Evolutionary conservation across 1,284 basidiomycete genomes (phyloP).

Genomic region (Ceratobasidium sp.): DNA sequence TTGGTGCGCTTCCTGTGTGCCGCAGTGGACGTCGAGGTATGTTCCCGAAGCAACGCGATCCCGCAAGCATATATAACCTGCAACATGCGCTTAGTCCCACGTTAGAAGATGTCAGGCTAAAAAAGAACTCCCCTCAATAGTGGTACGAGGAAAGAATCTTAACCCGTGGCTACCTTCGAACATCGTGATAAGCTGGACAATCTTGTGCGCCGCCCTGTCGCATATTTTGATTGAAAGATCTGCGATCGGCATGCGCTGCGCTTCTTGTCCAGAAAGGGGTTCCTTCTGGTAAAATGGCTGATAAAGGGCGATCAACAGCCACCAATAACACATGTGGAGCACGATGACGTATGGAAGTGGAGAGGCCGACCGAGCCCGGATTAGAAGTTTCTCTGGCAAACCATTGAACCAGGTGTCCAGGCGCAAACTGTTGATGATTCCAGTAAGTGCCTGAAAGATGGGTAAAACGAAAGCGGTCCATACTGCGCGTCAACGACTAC

Average conservation of each 20-base stretch:
- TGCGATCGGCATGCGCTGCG: slow-evolving; percentile 58
- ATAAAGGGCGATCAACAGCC: slow-evolving; percentile 71
- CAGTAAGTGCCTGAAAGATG: neutral
- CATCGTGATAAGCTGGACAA: slow-evolving; percentile 63
- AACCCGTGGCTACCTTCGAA: slow-evolving; percentile 34
- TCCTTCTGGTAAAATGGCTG: slow-evolving; percentile 64
- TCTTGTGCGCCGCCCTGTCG: slow-evolving; percentile 69
- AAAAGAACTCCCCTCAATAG: neutral
- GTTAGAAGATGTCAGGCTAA: too few relatives aligned
- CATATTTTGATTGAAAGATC: slow-evolving; percentile 57
- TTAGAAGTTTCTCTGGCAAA: slow-evolving; percentile 60
- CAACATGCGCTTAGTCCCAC: neutral
- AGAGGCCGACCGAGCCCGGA: slow-evolving; percentile 62
- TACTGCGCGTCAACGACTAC: slow-evolving; percentile 26
- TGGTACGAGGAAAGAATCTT: slow-evolving; percentile 20
- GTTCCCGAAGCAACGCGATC: slow-evolving; percentile 6
- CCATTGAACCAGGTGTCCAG: slow-evolving; percentile 69
- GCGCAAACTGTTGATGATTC: slow-evolving; percentile 58
- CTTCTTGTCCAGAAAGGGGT: neutral
- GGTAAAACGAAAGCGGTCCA: neutral
- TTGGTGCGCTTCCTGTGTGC: slow-evolving; percentile 22
- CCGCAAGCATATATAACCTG: slow-evolving; percentile 6
- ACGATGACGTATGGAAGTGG: slow-evolving; percentile 70
- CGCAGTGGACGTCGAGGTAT: neutral
- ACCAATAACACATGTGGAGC: slow-evolving; percentile 71